Evolutionary conservation across 768 basidiomycete species (phyloP).

Genomic region (Amanita jacksonii): DNA sequence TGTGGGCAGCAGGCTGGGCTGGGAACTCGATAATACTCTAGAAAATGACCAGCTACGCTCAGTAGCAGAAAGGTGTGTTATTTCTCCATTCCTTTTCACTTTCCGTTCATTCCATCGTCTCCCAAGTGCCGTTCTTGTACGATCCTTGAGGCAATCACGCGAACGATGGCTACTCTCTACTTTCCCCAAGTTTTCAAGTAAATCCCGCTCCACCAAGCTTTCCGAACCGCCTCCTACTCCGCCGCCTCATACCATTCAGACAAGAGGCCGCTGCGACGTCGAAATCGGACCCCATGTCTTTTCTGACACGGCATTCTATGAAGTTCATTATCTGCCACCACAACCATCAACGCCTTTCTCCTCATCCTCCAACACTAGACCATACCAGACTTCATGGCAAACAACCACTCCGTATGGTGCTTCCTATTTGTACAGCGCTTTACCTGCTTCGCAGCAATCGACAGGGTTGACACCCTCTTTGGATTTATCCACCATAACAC

Average conservation of each 20-base stretch:
- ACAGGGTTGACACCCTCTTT: slow-evolving; percentile 31
- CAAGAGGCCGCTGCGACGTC: slow-evolving; percentile 59
- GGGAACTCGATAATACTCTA: slow-evolving; percentile 41
- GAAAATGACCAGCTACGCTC: slow-evolving; percentile 38
- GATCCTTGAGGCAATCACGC: slow-evolving; percentile 68
- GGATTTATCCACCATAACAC: slow-evolving; percentile 40
- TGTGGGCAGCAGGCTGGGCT: slow-evolving; percentile 45
- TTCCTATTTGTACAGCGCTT: slow-evolving; percentile 10
- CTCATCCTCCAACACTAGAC: background rate
- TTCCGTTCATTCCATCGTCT: background rate
- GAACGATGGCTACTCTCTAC: slow-evolving; percentile 59
- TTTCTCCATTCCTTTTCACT: background rate
- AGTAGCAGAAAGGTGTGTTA: slow-evolving; percentile 46
- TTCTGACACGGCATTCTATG: slow-evolving; percentile 56
- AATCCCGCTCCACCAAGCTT: slow-evolving; percentile 49
- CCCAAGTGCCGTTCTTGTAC: slow-evolving; percentile 50
- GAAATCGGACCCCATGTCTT: slow-evolving; percentile 73
- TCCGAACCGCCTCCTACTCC: slow-evolving; percentile 31
- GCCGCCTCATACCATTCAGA: slow-evolving; percentile 58
- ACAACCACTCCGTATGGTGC: slow-evolving; percentile 8
- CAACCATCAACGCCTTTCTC: slow-evolving; percentile 10
- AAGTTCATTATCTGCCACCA: slow-evolving; percentile 55
- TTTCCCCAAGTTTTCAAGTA: slow-evolving; percentile 67
- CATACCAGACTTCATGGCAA: slow-evolving; percentile 4
- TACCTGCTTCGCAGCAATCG: slow-evolving; percentile 16